phyloP scores from a whole-genome alignment of 208 protist species.

The Leishmania tropica region DNA sequence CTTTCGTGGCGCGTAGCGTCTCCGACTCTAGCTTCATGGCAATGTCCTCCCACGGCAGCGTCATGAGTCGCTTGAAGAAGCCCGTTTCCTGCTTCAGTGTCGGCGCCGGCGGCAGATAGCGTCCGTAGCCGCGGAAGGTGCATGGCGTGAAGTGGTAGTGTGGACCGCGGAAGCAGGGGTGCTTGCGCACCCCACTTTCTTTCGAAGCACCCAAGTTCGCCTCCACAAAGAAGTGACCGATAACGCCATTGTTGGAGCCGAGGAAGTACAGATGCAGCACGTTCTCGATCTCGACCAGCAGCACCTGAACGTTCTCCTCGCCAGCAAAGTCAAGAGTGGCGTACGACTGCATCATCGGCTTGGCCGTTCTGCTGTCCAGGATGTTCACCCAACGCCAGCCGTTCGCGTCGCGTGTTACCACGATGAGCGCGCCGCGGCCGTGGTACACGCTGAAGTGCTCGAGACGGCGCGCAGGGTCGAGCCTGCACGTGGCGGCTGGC shows the following conservation, averaged over 20 bases:
- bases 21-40: constrained; percentile 71
- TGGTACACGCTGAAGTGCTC: constrained; percentile 70
- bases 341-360: constrained; percentile 60
- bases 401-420: constrained; percentile 76
- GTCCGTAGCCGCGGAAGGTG: constrained; percentile 66
- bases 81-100: constrained; percentile 81
- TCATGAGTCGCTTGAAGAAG: constrained; percentile 88
- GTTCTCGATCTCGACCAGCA: constrained; percentile 52
- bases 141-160: constrained; percentile 51
- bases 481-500: constrained; percentile 33
- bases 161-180: constrained; percentile 36
- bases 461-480: constrained; percentile 47
- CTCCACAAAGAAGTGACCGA: constrained; percentile 73
- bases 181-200: constrained; percentile 42
- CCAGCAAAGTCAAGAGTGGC: constrained; percentile 73
- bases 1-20: constrained; percentile 46
- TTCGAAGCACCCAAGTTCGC: constrained; percentile 44
- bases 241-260: constrained; percentile 49
- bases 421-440: constrained; percentile 52
- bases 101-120: constrained; percentile 61
- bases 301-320: constrained; percentile 68
- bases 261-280: constrained; percentile 82
- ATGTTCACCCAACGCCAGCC: constrained; percentile 85
- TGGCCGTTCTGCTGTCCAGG: constrained; percentile 62
- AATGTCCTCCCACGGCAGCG: constrained; percentile 80